Evolutionary conservation across 192 early-diverging fungal genomes (phyloP), one percentile per base, ranked within the genome.

Genomic region (Umbelopsis vinacea): DNA sequence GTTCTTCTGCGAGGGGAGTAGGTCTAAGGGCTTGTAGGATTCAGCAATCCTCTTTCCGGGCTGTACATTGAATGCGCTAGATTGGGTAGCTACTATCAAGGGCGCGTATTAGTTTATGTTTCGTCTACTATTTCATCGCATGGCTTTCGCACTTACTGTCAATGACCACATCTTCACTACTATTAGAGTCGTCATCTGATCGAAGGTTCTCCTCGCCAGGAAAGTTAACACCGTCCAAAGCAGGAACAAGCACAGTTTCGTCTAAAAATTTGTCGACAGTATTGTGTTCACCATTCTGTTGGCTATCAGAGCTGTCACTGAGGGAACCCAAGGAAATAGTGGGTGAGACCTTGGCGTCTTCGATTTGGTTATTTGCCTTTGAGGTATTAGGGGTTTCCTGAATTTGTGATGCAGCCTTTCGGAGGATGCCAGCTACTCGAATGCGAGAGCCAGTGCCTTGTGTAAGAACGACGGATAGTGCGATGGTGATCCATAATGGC

Each of bases 401-500:
- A 22, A 45, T 23, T 37, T 55, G 12, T 1, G 29, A 29, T 9
- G 35, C 47, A 38, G 19, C 35, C 6, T 54, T 63, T 40, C 60
- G 67, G 48, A 66, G 76, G 8, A 63, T 29, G 12, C 52, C 57
- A 45, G 24, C 69, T 46, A 72, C 82, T 52, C 76, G 52, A 76
- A 46, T 52, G 54, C 80, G 76, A 24, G 86, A 88, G 11, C 69
- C 52, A 0, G 82, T 10, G 0, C 83, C 83, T 46, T 86, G 83
- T 6, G 57, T 22, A 29, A 67, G 48, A 26, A 86, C 76, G 17
- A 75, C 60, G 2, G 74, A 71, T 26, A 81, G 57, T 3, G 75
- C 74, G 35, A 85, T 53, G 2, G 80, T 15, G n/a, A 82, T 66
- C 74, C 79, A 80, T 4, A 87, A 12, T 2, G 81, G 78, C 21